Evolutionary conservation across 192 early-diverging fungal species (phyloP), one percentile per base, ranked within the genome.

Genomic region (Coemansia sp.): DNA sequence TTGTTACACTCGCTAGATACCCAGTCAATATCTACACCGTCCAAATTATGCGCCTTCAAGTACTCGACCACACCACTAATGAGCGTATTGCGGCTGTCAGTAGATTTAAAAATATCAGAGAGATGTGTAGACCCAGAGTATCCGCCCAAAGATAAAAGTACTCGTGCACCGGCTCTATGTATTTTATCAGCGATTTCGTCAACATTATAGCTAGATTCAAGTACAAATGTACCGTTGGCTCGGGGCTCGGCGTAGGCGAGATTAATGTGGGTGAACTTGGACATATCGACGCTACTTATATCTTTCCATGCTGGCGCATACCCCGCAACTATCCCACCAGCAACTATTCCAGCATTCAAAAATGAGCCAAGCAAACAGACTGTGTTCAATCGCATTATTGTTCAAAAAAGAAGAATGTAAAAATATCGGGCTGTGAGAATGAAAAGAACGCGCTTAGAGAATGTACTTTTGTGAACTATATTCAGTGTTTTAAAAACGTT

Each of bases 1-100:
- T 60, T 47, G 69, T 89, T 90, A 73, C 89, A 91, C 9, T 78
- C 72, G 49, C 84, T 85, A 44, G 90, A 87, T 30, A 86, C 71
- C 87, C 87, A 90, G 70, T 91, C 90, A 16, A 91, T 70, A 65
- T 89, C 86, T 11, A 91, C 68, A 11, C 90, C 90, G 61, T 90
- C 86, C 21, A 90, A 52, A 13, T 77, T 33, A 40, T 84, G 79
- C 6, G 75, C 30, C 19, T 72, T 62, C 3, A 89, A 70, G 53
- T 58, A 65, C 17, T 83, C 62, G n/a, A 82, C 84, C 9, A 87
- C 50, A 21, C 67, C 73, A 21, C 65, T 64, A 14, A 82, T 64
- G 13, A 86, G 68, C 16, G 32, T 71, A 40, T 62, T 47, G 33
- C 87, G 86, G 7, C 33, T 65, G n/a, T 63, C 67, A 4, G 67